A percentile compares a stretch with the other conserved stretches of the same genome.
These are phyloP conservation scores for Parasitella parasitica DNA, from an alignment of 371 early-diverging fungal genomes.

Conservation along the genomic window DNA sequence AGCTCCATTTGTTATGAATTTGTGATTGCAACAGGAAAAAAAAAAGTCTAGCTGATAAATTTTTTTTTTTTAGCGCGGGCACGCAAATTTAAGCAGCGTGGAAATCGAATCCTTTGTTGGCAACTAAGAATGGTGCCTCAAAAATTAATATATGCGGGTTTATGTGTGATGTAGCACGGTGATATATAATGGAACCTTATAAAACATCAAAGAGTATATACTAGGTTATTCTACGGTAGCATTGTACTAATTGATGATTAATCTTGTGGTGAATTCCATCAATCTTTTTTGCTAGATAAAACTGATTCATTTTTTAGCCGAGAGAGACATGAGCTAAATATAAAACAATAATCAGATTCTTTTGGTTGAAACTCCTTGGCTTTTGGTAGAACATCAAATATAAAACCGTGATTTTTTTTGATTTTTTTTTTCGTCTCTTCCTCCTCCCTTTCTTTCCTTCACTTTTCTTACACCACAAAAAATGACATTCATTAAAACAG, in stretches of 20 bases:
- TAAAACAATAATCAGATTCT: neutral
- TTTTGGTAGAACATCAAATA: neutral
- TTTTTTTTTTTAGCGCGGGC: neutral
- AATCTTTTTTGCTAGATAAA: no score
- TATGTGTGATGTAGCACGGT: neutral
- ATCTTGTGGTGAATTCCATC: neutral
- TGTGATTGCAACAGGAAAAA: neutral
- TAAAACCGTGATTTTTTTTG: no score
- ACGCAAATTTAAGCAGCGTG: neutral
- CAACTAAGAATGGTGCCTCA: no score
- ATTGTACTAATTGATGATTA: neutral
- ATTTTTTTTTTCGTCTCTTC: neutral
- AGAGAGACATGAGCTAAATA: neutral
- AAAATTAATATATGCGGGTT: neutral
- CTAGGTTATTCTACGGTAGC: no score
- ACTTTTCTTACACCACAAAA: slow-evolving; percentile 5
- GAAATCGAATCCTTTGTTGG: neutral
- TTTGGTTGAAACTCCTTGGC: neutral
- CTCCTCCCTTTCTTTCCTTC: neutral
- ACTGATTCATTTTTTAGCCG: neutral
- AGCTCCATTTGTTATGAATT: slow-evolving; percentile 15
- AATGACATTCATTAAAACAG: slow-evolving; percentile 26
- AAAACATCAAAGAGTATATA: neutral
- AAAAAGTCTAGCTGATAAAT: neutral
- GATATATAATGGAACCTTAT: neutral